Base-by-base conservation (phyloP, 1,284 basidiomycete species). In the Malassezia psittaci region DNA sequence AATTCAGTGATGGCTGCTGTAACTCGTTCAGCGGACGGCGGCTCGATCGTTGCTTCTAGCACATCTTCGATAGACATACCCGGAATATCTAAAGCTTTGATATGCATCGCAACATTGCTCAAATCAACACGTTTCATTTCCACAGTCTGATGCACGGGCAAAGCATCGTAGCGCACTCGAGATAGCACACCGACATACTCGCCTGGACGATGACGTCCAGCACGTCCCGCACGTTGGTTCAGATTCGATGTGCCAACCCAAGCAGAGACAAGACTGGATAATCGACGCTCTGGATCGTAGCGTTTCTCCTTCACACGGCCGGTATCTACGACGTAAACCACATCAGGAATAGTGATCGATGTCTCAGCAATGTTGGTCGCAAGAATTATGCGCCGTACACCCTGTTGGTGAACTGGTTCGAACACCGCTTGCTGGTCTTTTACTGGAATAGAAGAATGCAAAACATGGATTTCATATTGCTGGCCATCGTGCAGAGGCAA, bases 301-400 rank as follows among this genome's bases (percentile, higher is more conserved):
- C 86, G 83, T 71, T 88, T 83, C 76, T 96, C 90, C 77, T 93
- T 94, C 72, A 91, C 82, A 69, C 85, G 85, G 21, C 82, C 91
- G 0, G 86, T 82, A 72, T 96, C 91, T 43, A 96, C 83, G 46
- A 96, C 91, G 70, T 89, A 91, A 6, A 94, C 90, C 29, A 96
- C 90, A 69, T 96, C 88, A 1, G 91, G 91, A 63, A 96, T 96
- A 1, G 91, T 57, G 6, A 57, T 45, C 5, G 88, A 90, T 1
- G 90, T 94, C 77, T 96, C 91, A 12, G 91, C 93, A 57, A 96
- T 93, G 76, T 96, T 96, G 44, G 91, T 96, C 3, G 91, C 83
- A 39, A 96, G 79, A 64, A 96, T 93, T 70, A 96, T 66, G 7
- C 68, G 61, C 59, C 91, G 84, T 18, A 90, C 81, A 16, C 88